Base-by-base conservation (phyloP, 306 rosid genomes). In the Cicer pinnatifidum region DNA sequence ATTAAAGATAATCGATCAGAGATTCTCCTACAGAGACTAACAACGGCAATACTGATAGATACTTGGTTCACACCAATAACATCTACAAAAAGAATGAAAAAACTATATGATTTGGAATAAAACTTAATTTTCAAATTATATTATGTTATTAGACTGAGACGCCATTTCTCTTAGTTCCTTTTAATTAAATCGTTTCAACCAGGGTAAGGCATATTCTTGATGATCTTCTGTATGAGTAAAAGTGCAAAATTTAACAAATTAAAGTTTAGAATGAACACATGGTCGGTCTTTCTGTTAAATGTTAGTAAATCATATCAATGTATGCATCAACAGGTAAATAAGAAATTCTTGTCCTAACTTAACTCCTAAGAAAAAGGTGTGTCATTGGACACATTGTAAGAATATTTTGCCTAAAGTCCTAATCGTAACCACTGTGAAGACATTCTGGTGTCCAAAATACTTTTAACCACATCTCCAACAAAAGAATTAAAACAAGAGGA, bases 401-500 rank as follows among this genome's bases (percentile, higher is more conserved):
- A 60, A 75, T 62, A 19, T 69, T 44, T 62, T 54, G 58, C 72
- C 91, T 90, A 86, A 53, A 88, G 90, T 37, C 85, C 88, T 75
- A 89, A 87, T 56, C 86, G 69, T 84, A 87, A 80, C 93, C 97
- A 90, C 17, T 78, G 80, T 35, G 88, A 65, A 1, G 89, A 71
- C 56, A 77, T 67, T 82, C 50, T 85, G 16, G 84, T 45, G 57
- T 88, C 94, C 82, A 85, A 78, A 71, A 91, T 69, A 81, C 72
- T 88, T 86, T 86, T 85, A 83, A 90, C 96, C 69, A 88, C 90
- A 1, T 83, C 88, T 51, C 78, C 80, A 37, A 91, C 89, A 23
- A 86, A 91, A 71, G 86, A 82, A 84, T 87, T 90, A 59, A 91
- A 95, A 84, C 99, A 91, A 62, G 89, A 71, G 33, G 93, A 91